phyloP scores from a whole-genome alignment of 257 asterid species.

The Solanum peruvianum region DNA sequence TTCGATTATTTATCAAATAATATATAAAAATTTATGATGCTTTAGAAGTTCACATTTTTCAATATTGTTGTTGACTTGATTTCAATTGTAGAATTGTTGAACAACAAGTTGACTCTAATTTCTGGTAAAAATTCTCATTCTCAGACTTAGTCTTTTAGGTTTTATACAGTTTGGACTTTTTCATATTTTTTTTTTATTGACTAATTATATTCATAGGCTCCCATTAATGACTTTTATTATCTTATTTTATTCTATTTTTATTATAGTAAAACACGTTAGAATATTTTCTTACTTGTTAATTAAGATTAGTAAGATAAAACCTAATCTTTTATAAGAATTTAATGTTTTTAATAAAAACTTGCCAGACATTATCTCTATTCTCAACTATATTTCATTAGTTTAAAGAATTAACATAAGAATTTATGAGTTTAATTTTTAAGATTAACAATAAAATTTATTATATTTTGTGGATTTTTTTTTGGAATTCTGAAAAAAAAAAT shows the following conservation, averaged over 20 bases:
- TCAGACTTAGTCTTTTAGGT: not conserved
- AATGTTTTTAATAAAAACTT: too few relatives aligned
- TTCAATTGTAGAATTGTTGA: not conserved
- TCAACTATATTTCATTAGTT: not conserved
- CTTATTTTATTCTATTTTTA: not conserved
- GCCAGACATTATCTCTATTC: not conserved
- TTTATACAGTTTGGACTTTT: not conserved
- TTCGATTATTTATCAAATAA: not conserved
- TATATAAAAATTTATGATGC: not conserved
- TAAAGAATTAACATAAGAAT: not conserved
- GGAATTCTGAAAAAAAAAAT: not conserved
- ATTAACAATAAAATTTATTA: not conserved
- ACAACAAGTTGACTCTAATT: not conserved
- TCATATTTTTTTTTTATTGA: not conserved
- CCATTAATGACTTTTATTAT: not conserved
- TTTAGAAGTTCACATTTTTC: not conserved
- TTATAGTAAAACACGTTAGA: accelerated
- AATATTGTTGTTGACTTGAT: not conserved
- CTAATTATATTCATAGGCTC: not conserved
- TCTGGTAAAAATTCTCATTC: not conserved
- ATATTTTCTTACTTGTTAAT: not conserved
- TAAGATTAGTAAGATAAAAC: not conserved
- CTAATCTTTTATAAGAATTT: too few relatives aligned
- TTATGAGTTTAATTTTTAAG: not conserved
- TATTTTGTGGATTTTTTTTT: not conserved